Percentiles rank a stretch among this genome's conserved stretches.
Evolutionary conservation across 805 yeast genomes (phyloP).

Genomic region (Candida glaebosa): DNA sequence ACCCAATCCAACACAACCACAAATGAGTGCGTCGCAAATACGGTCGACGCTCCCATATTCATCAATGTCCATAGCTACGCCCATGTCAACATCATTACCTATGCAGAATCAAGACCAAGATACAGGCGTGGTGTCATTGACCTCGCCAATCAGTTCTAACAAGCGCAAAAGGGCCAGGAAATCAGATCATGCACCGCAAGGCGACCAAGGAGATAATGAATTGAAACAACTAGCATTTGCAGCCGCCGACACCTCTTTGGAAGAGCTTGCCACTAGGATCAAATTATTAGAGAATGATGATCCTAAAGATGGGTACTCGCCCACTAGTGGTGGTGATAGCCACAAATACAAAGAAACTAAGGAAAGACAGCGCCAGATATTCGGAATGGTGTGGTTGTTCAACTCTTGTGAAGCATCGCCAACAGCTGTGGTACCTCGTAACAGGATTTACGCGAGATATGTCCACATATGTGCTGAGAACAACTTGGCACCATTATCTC

Average conservation of each 20-base stretch:
- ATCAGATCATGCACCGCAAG: conserved; percentile 27
- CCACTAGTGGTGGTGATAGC: conserved; percentile 7
- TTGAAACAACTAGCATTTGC: conserved; percentile 35
- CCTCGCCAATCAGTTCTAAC: not conserved
- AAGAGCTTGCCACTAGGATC: conserved; percentile 43
- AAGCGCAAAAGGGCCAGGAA: conserved; percentile 24
- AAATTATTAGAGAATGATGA: conserved; percentile 38
- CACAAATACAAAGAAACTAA: conserved; percentile 17
- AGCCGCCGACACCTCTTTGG: conserved; percentile 32
- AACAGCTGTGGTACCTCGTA: conserved; percentile 42
- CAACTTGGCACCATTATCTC: conserved; percentile 57
- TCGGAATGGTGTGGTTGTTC: conserved; percentile 79
- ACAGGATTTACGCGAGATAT: conserved; percentile 40
- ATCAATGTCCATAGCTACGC: not conserved
- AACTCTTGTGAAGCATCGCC: conserved; percentile 55
- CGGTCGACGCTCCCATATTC: not conserved
- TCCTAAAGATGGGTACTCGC: conserved; percentile 5
- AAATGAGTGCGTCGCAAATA: conserved; percentile 1
- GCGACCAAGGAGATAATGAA: conserved; percentile 35
- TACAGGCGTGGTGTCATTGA: not conserved
- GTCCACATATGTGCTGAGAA: conserved; percentile 36
- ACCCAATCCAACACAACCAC: not conserved
- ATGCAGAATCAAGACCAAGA: not conserved
- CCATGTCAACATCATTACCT: not conserved
- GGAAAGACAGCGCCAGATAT: conserved; percentile 68